Evolutionary conservation across 1,284 basidiomycete species (phyloP), one percentile per base, ranked within the genome.

Genomic region (Boletus semigastroideus): DNA sequence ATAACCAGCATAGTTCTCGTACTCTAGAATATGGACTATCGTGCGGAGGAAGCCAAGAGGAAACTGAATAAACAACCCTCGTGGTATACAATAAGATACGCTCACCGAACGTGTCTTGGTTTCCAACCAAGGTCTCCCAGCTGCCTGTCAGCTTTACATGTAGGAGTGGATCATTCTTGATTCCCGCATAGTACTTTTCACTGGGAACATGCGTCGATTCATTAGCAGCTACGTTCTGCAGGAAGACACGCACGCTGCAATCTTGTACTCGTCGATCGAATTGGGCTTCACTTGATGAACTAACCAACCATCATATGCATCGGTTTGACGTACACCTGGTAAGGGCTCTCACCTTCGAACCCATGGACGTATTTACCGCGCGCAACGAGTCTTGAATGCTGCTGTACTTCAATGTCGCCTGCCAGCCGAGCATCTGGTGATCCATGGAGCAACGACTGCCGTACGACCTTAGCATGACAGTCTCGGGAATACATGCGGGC

Each of bases 341-440:
- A 43, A 51, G 10, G 27, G n/a, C 34, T n/a, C 54, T 71, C 85
- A 92, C 93, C 83, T 72, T 95, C 90, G 63, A 96, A 87, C 37
- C 90, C 90, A 70, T 96, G 93, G 28, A 90, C 77, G 63, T 91
- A 90, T 75, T 94, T 93, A 44, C 91, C 90, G 52, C 93, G 78
- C 38, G 89, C 94, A 45, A 96, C 87, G 5, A 92, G 72, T 63
- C 82, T 82, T 9, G 90, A 93, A 69, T 96, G 92, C 64, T 94
- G 92, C 54, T 83, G 78, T 47, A 79, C 71, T 55, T 87, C 84
- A 33, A 84, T 71, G 42, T 94, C 90, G 34, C 92, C 89, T 54
- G 86, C 90, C 62, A 82, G 77, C 73, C 90, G 87, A 44, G 93
- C 94, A 64, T 92, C 84, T 50, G 86, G 85, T 40, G 91, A 93